Evolutionary conservation across 306 rosid genomes (phyloP), one percentile per base, ranked within the genome.

Genomic region (Astragalus glycyphyllos): DNA sequence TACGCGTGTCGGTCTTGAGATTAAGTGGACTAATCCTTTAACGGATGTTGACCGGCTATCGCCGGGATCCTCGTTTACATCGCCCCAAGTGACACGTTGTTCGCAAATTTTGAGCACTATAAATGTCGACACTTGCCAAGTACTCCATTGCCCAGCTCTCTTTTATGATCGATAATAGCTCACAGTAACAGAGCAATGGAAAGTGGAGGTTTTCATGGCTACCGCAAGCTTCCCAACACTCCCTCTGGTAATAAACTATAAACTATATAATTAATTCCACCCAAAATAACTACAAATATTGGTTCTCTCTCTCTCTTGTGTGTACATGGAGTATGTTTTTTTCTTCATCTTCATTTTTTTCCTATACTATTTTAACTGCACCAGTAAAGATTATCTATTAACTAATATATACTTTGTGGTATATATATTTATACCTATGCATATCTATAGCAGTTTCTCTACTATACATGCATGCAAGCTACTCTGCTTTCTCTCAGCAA

Each of bases 191-290:
- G 6, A 17, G 34, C 17, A 34, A 85, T 87, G 96, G 91, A 87
- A 31, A 67, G 65, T 69, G 84, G 81, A 65, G 93, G 88, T 78
- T 90, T 84, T 78, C 89, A 87, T 62, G 93, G 96, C 77, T 90
- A 82, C 73, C 84, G 86, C 81, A 90, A 82, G 85, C 81, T 77
- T 71, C 78, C 86, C 76, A 82, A 65, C 80, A 6, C 79, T 31
- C 0, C 56, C 64, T 61, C 90, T 8, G 88, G 86, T 81, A 81
- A 9, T 53, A 47, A 10, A 23, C n/a, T n/a, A n/a, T n/a, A n/a
- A n/a, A n/a, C 12, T 31, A 37, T 38, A 38, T 38, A n/a, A 38
- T 34, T 9, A 17, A 51, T 34, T 8, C n/a, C 46, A 42, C 13
- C 26, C 2, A 14, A 68, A 8, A 16, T 10, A 23, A 56, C 8